phyloP scores from a whole-genome alignment of 257 asterid genomes.

The Gynochthodes officinalis region DNA sequence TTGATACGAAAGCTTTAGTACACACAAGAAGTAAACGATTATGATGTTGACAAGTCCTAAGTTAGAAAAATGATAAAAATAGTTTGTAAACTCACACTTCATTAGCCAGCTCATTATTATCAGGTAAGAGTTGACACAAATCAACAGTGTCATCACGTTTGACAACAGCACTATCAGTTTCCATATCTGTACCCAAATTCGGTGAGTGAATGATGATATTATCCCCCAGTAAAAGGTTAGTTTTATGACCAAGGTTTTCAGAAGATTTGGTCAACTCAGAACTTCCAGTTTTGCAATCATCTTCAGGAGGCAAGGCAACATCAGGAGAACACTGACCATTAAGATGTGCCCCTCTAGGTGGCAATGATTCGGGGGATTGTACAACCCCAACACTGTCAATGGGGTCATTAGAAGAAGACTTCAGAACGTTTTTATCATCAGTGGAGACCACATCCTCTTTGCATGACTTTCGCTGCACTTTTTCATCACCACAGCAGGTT shows the following conservation, averaged over 20 bases:
- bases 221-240: constrained; percentile 30
- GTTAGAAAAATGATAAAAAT: constrained; percentile 2
- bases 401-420: constrained; percentile 23
- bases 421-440: constrained; percentile 24
- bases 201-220: constrained; percentile 32
- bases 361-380: constrained; percentile 26
- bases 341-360: constrained; percentile 19
- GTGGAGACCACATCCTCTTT: constrained; percentile 28
- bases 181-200: constrained; percentile 23
- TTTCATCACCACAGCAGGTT: constrained; percentile 28
- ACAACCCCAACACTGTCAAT: constrained; percentile 29
- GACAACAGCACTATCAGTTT: constrained; percentile 28
- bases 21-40: neutral
- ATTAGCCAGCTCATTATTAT: constrained; percentile 37
- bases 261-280: constrained; percentile 32
- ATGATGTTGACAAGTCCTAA: neutral
- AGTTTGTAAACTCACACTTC: constrained; percentile 39
- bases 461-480: constrained; percentile 27
- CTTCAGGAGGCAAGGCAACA: constrained; percentile 20
- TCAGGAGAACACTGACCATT: constrained; percentile 25
- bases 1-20: neutral
- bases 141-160: constrained; percentile 30
- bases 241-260: constrained; percentile 36
- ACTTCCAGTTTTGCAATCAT: constrained; percentile 33
- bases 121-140: constrained; percentile 24